Evolutionary conservation across 78 protist genomes (phyloP).

Genomic region (Dictyostelium purpureum): DNA sequence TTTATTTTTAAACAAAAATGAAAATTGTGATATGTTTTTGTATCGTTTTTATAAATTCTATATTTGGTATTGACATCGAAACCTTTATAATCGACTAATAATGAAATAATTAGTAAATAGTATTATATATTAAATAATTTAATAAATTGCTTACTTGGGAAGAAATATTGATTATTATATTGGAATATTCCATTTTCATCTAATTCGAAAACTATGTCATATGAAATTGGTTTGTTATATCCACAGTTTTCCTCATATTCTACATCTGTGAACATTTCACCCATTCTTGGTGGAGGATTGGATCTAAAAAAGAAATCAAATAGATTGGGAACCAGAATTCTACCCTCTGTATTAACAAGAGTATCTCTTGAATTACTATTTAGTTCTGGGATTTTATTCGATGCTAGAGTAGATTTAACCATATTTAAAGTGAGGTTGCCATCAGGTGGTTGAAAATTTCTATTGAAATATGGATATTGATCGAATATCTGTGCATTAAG

Average conservation of each 20-base stretch:
- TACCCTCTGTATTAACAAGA: background rate
- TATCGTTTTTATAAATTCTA: background rate
- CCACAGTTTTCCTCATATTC: too few relatives aligned
- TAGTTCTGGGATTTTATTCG: background rate
- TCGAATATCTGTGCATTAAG: background rate
- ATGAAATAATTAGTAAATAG: too few relatives aligned
- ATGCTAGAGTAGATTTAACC: background rate
- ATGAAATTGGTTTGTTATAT: too few relatives aligned
- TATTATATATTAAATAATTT: too few relatives aligned
- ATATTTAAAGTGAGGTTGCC: slow-evolving; percentile 13
- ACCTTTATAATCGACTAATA: background rate
- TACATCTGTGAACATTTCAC: too few relatives aligned
- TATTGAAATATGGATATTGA: slow-evolving; percentile 18
- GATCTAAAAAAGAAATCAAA: background rate
- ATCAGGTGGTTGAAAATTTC: slow-evolving; percentile 22
- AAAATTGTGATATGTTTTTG: background rate
- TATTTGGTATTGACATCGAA: background rate
- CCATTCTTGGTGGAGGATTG: background rate
- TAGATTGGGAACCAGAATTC: background rate
- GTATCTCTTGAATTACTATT: background rate
- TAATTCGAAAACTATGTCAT: background rate
- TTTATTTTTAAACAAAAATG: slow-evolving; percentile 24
- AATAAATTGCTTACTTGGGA: background rate
- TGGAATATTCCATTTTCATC: background rate
- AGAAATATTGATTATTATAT: background rate